Conservation (phyloP, 768 basidiomycete genomes). For the Tricholomella constricta region DNA sequence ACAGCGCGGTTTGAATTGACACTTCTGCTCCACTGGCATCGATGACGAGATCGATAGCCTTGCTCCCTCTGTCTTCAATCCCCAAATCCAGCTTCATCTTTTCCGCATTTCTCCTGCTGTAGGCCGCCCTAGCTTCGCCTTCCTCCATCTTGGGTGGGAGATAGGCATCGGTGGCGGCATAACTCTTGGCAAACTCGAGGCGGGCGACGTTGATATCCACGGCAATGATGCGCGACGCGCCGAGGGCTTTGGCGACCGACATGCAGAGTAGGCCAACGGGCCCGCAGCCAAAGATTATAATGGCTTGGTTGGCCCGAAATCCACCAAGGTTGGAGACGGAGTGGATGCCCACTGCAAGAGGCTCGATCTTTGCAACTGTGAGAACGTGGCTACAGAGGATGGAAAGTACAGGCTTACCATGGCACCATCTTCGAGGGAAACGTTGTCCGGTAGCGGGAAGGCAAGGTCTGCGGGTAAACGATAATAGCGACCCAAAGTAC, state of each 20-base stretch:
- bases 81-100: slow-evolving; percentile 65
- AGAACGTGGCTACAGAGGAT: background rate
- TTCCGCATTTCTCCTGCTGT: slow-evolving; percentile 71
- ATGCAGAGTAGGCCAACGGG: slow-evolving; percentile 88
- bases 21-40: slow-evolving; percentile 94
- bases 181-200: slow-evolving; percentile 83
- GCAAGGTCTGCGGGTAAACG: slow-evolving; percentile 83
- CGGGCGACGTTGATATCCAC: slow-evolving; percentile 78
- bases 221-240: slow-evolving; percentile 81
- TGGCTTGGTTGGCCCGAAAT: slow-evolving; percentile 71
- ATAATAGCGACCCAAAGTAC: slow-evolving; percentile 88
- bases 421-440: slow-evolving; percentile 92
- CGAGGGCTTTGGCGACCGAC: slow-evolving; percentile 95
- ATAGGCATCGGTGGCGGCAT: slow-evolving; percentile 80
- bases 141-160: slow-evolving; percentile 59
- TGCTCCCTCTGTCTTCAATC: slow-evolving; percentile 69
- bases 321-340: slow-evolving; percentile 77
- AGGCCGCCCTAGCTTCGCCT: slow-evolving; percentile 69
- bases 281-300: slow-evolving; percentile 87
- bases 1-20: slow-evolving; percentile 85
- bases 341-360: slow-evolving; percentile 90
- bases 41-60: slow-evolving; percentile 80
- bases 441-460: slow-evolving; percentile 78
- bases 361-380: slow-evolving; percentile 71
- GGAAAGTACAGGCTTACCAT: slow-evolving; percentile 54